phyloP scores from a whole-genome alignment of 768 basidiomycete genomes.

The Termitomyces sp. region DNA sequence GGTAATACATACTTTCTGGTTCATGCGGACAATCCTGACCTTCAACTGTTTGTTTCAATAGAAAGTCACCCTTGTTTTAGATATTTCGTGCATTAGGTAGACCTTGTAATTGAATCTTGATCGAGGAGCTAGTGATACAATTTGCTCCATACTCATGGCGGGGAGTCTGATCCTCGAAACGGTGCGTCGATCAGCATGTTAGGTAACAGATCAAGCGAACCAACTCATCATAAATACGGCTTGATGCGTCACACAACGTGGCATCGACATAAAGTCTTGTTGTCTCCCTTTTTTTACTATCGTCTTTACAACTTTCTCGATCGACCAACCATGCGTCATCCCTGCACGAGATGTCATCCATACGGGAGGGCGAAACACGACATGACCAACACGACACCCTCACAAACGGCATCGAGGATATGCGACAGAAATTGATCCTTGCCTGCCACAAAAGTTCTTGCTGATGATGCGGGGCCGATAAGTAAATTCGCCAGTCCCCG shows the following conservation, averaged over 20 bases:
- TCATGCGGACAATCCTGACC: not conserved
- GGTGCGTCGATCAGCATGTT: slow-evolving; percentile 12
- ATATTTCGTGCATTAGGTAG: not conserved
- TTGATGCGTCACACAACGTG: not conserved
- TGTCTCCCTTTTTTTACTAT: not conserved
- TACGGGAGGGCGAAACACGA: not conserved
- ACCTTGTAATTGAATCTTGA: not conserved
- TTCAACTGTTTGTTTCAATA: not conserved
- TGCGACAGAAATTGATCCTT: not conserved
- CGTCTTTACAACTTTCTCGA: not conserved
- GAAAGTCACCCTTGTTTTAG: not conserved
- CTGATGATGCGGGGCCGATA: not conserved
- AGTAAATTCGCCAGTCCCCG: not conserved
- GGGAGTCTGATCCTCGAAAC: slow-evolving; percentile 10
- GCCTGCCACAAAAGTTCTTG: not conserved
- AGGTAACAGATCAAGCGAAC: slow-evolving; percentile 1
- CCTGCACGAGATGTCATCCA: not conserved
- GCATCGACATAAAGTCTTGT: not conserved
- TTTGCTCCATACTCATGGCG: not conserved
- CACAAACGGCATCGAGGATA: not conserved
- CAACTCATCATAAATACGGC: slow-evolving; percentile 2
- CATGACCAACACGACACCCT: not conserved
- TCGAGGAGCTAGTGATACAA: not conserved
- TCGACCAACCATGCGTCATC: not conserved
- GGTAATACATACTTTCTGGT: slow-evolving; percentile 7